Base-by-base conservation (phyloP, 2,329 filamentous ascomycete species). In the Hawksworthiomyces lignivorus region DNA sequence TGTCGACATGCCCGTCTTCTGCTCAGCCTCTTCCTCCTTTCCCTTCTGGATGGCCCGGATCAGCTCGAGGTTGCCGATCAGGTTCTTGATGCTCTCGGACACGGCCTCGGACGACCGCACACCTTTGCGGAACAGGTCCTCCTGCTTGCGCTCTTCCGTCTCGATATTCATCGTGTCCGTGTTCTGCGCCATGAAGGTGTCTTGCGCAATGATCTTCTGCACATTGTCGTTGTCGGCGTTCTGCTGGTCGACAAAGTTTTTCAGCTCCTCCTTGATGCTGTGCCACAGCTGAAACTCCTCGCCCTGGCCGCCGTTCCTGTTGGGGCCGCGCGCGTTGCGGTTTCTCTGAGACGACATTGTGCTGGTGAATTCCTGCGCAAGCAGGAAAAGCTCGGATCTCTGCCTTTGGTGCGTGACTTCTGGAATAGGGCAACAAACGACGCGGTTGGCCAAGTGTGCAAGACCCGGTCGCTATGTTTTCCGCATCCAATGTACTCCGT, bases 271-370 rank as follows among this genome's bases (percentile, higher is more conserved):
- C 47, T 64, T 62, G 47, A 61, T 52, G 22, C 57, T 58, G 38
- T 62, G 57, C 66, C 66, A 69, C 10, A 66, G 50, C 31, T 55
- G 52, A 7, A 64, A 54, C 43, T 69, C 66, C 45, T 69, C 66
- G 29, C 65, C 65, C 44, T 65, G 62, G 2, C 59, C 62, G 39
- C 58, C 64, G 38, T 65, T 67, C 35, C 65, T 61, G 41, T 54
- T 56, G 15, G 57, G 57, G 9, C 56, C 56, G 10, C 58, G 55
- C 10, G 53, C 36, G 24, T 54, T 56, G 22, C 58, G 53, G 33
- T 54, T 59, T 18, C 59, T 50, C 4, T 51, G 48, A 3, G 50
- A 50, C 11, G 50, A 32, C 50, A 52, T 52, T 26, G n/a, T n/a
- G n/a, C n/a, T n/a, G n/a, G n/a, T n/a, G n/a, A n/a, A n/a, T n/a